Evolutionary conservation across 108 stramenopile species (phyloP), one percentile per base, ranked within the genome.

Genomic region (Skeletonema tropicum): DNA sequence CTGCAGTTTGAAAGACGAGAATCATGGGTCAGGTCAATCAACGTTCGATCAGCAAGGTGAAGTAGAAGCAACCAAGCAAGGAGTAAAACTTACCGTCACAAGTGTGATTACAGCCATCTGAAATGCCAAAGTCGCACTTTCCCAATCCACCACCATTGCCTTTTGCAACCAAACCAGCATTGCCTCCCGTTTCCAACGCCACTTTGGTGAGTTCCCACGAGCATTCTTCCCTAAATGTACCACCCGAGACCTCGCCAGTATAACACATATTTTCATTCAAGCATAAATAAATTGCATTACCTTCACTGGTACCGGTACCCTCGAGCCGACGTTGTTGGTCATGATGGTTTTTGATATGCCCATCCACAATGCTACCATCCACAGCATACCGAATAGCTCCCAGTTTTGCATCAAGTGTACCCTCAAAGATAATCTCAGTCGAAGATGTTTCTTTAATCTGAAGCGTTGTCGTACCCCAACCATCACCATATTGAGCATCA

Each of bases 111-210:
- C 79, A 80, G 64, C 52, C 57, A 36, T 41, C 70, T 39, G 33
- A 35, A 11, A 80, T 33, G 26, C 79, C 68, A 70, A 80, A 80
- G 11, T 74, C 67, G 52, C 80, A 80, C 29, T 19, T 52, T 58
- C 42, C 68, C 19, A 11, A 29, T 46, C 57, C 75, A 26, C 57
- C 46, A 4, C 68, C 70, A 25, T 64, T 62, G 15, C 80, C 73
- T 26, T 60, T 21, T 6, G 68, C 80, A 19, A 80, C 52, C 41
- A 61, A 29, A 32, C 52, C 66, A 32, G 46, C 61, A 26, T 33
- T 62, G 32, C 61, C 48, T 46, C 68, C 73, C 3, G 73, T 65
- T 17, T 32, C 73, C 29, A 80, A 23, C 23, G 68, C 63, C 13
- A 74, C 69, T 32, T 33, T 60, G 14, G 57, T 66, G 2, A 80